phyloP scores from a whole-genome alignment of 2,329 filamentous ascomycete genomes.

The Fusarium tanahbumbuense region DNA sequence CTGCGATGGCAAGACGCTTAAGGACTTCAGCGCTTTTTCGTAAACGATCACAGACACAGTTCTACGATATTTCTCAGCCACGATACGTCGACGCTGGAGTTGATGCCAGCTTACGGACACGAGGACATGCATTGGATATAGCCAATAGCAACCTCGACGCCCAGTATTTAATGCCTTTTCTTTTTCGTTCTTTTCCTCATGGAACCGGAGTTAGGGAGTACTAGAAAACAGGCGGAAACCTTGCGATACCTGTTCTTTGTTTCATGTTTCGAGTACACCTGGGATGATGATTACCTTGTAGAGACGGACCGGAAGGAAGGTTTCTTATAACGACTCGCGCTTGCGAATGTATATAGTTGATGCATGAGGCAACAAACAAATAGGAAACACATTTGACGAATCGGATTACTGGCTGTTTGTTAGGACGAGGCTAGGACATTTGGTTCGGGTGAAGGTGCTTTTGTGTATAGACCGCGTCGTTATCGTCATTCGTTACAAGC shows the following conservation, averaged over 20 bases:
- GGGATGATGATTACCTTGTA: slow-evolving; percentile 15
- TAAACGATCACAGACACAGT: slow-evolving; percentile 13
- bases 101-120: slow-evolving; percentile 10
- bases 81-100: slow-evolving; percentile 7
- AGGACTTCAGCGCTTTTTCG: slow-evolving; percentile 27
- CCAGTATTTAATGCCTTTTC: slow-evolving; percentile 28
- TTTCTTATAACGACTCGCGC: slow-evolving; percentile 15
- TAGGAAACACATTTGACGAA: slow-evolving; percentile 16
- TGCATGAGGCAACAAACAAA: slow-evolving; percentile 27
- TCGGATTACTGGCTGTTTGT: not conserved
- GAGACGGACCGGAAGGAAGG: slow-evolving; percentile 14
- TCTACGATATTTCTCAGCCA: slow-evolving; percentile 1
- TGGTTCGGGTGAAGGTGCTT: not conserved
- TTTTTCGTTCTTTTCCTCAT: slow-evolving; percentile 10
- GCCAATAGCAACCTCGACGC: slow-evolving; percentile 8
- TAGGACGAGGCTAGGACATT: not conserved
- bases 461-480: slow-evolving; percentile 1
- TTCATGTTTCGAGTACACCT: slow-evolving; percentile 14
- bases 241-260: slow-evolving; percentile 22
- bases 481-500: slow-evolving; percentile 10
- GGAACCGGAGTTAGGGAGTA: slow-evolving; percentile 29
- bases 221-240: slow-evolving; percentile 31
- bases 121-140: slow-evolving; percentile 29
- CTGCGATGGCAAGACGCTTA: slow-evolving; percentile 79
- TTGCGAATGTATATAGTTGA: slow-evolving; percentile 34